Base-by-base conservation (phyloP, 129 eudicot genomes). In the Tanacetum coccineum region DNA sequence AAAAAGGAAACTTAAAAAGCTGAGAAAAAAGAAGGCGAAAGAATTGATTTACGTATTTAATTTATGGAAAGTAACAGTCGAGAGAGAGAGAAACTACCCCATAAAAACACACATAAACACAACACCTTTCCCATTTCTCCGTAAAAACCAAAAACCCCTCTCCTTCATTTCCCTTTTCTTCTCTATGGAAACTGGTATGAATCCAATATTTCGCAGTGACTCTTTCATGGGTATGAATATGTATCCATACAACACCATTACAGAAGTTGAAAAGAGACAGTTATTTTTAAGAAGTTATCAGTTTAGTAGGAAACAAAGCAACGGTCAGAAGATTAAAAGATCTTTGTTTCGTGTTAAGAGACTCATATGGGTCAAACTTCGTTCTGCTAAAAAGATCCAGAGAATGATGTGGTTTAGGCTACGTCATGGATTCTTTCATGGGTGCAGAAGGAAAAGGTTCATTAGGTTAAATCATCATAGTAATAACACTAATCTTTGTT, bases 281-380 rank as follows among this genome's bases (percentile, higher is more conserved):
- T 67, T 91, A 53, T 91, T 91, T 76, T 64, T 91, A 17, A 81
- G 83, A 72, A 91, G 97, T 78, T 91, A 91, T 64, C 96, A 85
- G 63, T 91, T 91, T 73, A 76, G 85, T 60, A 79, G 97, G 64
- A 91, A 91, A 64, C 86, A 83, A 58, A 85, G 79, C 63, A 48
- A 75, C 11, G 59, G 75, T 4, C 87, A 91, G 64, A 85, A 53
- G 66, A 44, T 91, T 32, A 85, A 77, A 73, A 74, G 78, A 54
- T 81, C 96, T 55, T 59, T 91, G 22, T 76, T 83, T 68, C 84
- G 90, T 56, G 85, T 87, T 22, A 91, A 91, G 66, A 81, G 74
- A 64, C 78, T 81, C 4, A 72, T 91, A 2, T 79, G 81, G 83
- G 71, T 77, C 62, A 79, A 85, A 58, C 77, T 91, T 62, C 66